Base-by-base conservation (phyloP, 139 green algal genomes). In the Tetraselmis chui region DNA sequence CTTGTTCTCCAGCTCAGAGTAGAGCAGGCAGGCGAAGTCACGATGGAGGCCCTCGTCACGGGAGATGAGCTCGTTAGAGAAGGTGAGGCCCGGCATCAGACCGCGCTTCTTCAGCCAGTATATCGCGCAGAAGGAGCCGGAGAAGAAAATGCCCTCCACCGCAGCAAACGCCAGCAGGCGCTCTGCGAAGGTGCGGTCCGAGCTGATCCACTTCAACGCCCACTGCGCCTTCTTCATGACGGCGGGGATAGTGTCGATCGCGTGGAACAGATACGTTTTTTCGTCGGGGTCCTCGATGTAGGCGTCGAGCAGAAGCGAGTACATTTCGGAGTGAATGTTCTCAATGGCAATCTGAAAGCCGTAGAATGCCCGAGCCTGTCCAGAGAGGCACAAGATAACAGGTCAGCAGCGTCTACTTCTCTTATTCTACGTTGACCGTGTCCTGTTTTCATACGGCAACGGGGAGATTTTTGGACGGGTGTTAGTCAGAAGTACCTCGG, bases 261-360 rank as follows among this genome's bases (percentile, higher is more conserved):
- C 90, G 29, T 83, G 45, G 18, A 67, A 67, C 11, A 67, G 45
- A 67, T 18, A 18, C 11, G 5, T 5, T 67, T 67, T 67, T 81
- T 88, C 86, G 67, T 81, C 29, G 23, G 85, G 59, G 86, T 99
- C 96, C 83, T 96, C 96, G 86, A 99, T 97, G 92, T 99, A 99
- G 1, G 92, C 91, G 81, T 99, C 97, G 76, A 99, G 88, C 82
- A 99, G 88, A 83, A 99, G 88, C 82, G 83, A 93, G 94, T 99
- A 99, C 97, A 99, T 99, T 92, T 99, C 97, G 59, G 81, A 95
- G 89, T 99, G 97, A 79, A 99, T 99, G 89, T 99, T 99, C 88
- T 99, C 97, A 82, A 99, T 99, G 59, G 95, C 94, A 28, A 99
- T 98, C 86, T 99, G 97, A 90, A 99, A 99, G 59, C 95, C 95